Conservation (phyloP, 768 basidiomycete genomes). For the Termitomyces sp. region DNA sequence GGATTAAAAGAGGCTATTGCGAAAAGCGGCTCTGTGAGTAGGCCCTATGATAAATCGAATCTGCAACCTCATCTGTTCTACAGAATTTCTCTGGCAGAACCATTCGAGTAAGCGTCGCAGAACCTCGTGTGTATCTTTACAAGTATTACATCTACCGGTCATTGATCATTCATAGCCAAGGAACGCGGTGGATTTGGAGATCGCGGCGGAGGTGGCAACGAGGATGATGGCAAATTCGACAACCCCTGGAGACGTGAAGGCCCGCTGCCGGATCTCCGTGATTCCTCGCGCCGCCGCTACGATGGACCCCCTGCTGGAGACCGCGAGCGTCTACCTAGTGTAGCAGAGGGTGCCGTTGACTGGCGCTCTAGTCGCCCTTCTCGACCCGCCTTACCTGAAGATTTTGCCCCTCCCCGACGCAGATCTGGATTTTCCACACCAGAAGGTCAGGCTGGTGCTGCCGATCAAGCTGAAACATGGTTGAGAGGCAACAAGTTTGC, state of each 20-base stretch:
- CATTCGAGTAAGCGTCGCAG: constrained; percentile 91
- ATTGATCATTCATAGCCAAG: constrained; percentile 53
- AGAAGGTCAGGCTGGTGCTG: constrained; percentile 42
- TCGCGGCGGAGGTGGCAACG: constrained; percentile 31
- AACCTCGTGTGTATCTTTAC: constrained; percentile 70
- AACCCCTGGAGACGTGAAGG: constrained; percentile 85
- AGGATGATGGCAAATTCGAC: constrained; percentile 81
- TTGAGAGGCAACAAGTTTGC: constrained; percentile 72
- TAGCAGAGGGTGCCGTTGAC: constrained; percentile 61
- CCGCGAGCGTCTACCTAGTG: constrained; percentile 34
- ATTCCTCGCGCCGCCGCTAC: constrained; percentile 61
- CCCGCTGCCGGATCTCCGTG: constrained; percentile 73
- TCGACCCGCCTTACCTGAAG: constrained; percentile 41
- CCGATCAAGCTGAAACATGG: constrained; percentile 83
- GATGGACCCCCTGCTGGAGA: constrained; percentile 50
- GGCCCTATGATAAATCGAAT: neutral
- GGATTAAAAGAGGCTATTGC: constrained; percentile 80
- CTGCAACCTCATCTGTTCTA: constrained; percentile 1
- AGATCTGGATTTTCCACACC: constrained; percentile 53
- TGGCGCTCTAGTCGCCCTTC: constrained; percentile 65
- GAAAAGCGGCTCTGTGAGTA: constrained; percentile 64
- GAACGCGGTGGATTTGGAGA: constrained; percentile 59
- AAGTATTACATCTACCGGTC: neutral
- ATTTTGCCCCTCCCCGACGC: constrained; percentile 46
- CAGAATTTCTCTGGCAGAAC: constrained; percentile 75